Conservation (phyloP, 2,329 filamentous ascomycete genomes). For the Aspergillus unguis region DNA sequence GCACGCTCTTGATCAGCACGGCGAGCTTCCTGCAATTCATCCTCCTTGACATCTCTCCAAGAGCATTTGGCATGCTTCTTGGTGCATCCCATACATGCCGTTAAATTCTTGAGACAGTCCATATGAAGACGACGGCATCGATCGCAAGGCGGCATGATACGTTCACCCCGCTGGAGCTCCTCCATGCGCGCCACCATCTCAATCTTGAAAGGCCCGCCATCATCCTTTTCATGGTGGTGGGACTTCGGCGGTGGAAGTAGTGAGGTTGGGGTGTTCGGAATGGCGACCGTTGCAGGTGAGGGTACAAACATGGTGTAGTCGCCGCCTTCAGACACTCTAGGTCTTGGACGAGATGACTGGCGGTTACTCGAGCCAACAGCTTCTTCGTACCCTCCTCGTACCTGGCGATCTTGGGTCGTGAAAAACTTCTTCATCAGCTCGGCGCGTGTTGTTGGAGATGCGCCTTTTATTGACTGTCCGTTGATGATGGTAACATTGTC, state of each 20-base stretch:
- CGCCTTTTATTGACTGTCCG: constrained; percentile 49
- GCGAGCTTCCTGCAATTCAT: constrained; percentile 52
- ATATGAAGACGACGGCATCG: constrained; percentile 75
- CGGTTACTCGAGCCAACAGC: constrained; percentile 24
- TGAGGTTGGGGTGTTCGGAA: constrained; percentile 53
- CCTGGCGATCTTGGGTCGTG: constrained; percentile 55
- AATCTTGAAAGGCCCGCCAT: constrained; percentile 57
- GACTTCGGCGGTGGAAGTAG: constrained; percentile 50
- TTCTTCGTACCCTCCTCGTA: constrained; percentile 40
- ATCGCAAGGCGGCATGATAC: constrained; percentile 79
- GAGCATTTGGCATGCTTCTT: constrained; percentile 87
- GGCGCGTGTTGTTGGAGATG: constrained; percentile 55
- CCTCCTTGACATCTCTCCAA: constrained; percentile 76
- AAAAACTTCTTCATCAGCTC: constrained; percentile 63
- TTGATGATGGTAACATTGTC: constrained; percentile 50
- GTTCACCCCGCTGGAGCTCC: constrained; percentile 67
- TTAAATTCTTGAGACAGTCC: constrained; percentile 80
- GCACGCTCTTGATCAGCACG: constrained; percentile 20
- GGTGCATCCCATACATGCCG: constrained; percentile 81
- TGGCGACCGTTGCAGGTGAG: constrained; percentile 49
- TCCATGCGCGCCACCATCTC: constrained; percentile 75
- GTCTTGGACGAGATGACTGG: constrained; percentile 29
- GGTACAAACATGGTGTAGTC: constrained; percentile 42
- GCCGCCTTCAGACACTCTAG: constrained; percentile 33
- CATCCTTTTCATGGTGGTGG: constrained; percentile 50